Evolutionary conservation across 2,329 filamentous ascomycete genomes (phyloP), one percentile per base, ranked within the genome.

Genomic region (Aspergillus sp.): DNA sequence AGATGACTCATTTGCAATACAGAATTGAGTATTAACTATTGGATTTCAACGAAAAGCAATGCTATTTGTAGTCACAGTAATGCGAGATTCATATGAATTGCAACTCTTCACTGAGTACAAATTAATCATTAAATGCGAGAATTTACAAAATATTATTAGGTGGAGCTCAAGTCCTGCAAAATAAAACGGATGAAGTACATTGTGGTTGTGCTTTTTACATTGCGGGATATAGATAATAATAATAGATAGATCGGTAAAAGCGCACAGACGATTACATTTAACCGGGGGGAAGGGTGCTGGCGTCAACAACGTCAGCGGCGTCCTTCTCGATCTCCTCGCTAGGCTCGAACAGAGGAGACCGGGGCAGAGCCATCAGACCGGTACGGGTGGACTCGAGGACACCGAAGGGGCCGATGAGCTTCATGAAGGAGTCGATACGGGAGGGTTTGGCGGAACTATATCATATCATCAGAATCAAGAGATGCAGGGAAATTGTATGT

Each of bases 361-460:
- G 90, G 60, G 95, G 95, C 67, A 99, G 84, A 51, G 95, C 95
- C 94, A 98, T 99, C 61, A 99, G 85, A 76, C 95, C 95, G 60
- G 95, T 98, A 63, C 95, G 88, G 55, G 94, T 92, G 54, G 93
- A 97, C 81, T 99, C 95, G 55, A 99, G 85, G 69, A 99, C 97
- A 73, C 95, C 95, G 76, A 98, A 99, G 12, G 94, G 94, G 59
- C 87, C 85, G 72, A 99, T 89, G 64, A 99, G 85, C 82, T 98
- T 99, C 80, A 99, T 89, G 83, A 97, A 99, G 2, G 92, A 96
- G 79, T 99, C 92, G 74, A 99, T 97, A 79, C 95, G 89, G 63
- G 84, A 87, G 38, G 92, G 93, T 80, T 99, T 99, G 62, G 95
- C 95, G 57, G 92, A 97, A 7, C 90, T 92, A 69, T 62, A 47